A percentile compares a stretch with the other conserved stretches of the same genome.
Evolutionary conservation across 2,329 filamentous ascomycete genomes (phyloP).

Genomic region (Cladosporium austrohemisphaericum): DNA sequence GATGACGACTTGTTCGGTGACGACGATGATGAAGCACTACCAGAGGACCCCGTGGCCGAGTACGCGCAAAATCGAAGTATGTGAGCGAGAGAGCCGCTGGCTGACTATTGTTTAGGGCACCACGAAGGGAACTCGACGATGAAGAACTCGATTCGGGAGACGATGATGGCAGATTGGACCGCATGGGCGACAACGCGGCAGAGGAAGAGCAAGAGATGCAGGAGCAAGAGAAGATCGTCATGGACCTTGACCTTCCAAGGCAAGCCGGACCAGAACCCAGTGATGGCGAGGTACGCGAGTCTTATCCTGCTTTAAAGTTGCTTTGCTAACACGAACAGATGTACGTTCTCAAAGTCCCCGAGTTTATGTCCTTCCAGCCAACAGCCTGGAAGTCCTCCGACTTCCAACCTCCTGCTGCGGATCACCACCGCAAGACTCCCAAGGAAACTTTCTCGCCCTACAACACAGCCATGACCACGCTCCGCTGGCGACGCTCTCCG

Average conservation of each 20-base stretch:
- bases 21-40: slow-evolving; percentile 31
- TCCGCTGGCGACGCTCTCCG: slow-evolving; percentile 66
- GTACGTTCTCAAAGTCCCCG: slow-evolving; percentile 66
- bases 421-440: slow-evolving; percentile 49
- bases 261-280: slow-evolving; percentile 68
- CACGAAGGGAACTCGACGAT: slow-evolving; percentile 53
- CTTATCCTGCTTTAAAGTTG: slow-evolving; percentile 4
- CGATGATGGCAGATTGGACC: slow-evolving; percentile 62
- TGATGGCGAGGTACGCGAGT: slow-evolving; percentile 59
- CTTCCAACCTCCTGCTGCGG: slow-evolving; percentile 61
- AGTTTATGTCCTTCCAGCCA: slow-evolving; percentile 68
- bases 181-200: slow-evolving; percentile 49
- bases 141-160: slow-evolving; percentile 61
- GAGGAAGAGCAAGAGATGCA: slow-evolving; percentile 44
- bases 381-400: slow-evolving; percentile 62
- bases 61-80: background rate
- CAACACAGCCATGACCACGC: slow-evolving; percentile 62
- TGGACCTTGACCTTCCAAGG: slow-evolving; percentile 62
- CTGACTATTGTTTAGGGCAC: slow-evolving; percentile 9
- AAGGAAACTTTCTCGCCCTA: slow-evolving; percentile 55
- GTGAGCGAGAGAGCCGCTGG: background rate
- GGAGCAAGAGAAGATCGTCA: slow-evolving; percentile 52
- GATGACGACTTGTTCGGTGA: slow-evolving; percentile 48
- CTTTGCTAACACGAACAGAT: slow-evolving; percentile 45
- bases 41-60: slow-evolving; percentile 17